These are phyloP conservation scores for Mortierella alpina DNA, from an alignment of 192 early-diverging fungal species.

Conservation along the genomic window DNA sequence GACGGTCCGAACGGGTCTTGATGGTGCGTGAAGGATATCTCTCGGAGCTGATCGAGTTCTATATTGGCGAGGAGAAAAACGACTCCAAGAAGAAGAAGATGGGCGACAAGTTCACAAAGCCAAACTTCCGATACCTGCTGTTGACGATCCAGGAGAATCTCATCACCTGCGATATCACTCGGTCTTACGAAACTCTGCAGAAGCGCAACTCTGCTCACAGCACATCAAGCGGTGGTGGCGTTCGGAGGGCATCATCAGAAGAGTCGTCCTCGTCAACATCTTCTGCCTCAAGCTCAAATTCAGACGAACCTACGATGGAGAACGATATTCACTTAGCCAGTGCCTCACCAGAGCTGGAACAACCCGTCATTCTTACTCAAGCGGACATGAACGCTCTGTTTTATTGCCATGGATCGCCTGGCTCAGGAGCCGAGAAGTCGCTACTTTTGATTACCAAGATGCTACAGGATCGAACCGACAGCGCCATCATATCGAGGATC, in stretches of 20 bases:
- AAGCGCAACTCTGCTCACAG: not conserved
- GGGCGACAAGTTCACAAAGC: conserved; percentile 62
- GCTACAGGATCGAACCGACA: conserved; percentile 34
- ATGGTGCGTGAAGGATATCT: conserved; percentile 54
- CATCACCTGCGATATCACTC: conserved; percentile 34
- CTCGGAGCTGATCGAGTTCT: conserved; percentile 49
- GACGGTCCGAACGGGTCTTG: conserved; percentile 36
- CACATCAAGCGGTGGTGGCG: not conserved
- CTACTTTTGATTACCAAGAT: conserved; percentile 28
- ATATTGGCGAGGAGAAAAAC: conserved; percentile 47
- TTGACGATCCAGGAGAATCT: conserved; percentile 44
- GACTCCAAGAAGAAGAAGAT: conserved; percentile 55
- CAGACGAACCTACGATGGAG: conserved; percentile 16
- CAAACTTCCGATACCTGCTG: conserved; percentile 52
- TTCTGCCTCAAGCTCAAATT: conserved; percentile 26
- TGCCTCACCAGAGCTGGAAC: conserved; percentile 3
- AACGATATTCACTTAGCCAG: conserved; percentile 8
- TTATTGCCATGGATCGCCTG: conserved; percentile 1
- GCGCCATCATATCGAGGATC: conserved; percentile 24
- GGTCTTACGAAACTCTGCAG: conserved; percentile 19
- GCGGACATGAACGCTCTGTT: conserved; percentile 35
- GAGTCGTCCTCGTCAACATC: conserved; percentile 23
- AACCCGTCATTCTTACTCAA: conserved; percentile 5
- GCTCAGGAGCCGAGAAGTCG: not conserved
- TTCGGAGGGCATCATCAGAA: conserved; percentile 10